Evolutionary conservation across 176 grass and related monocot species (phyloP), one percentile per base, ranked within the genome.

Genomic region (Bonia amplexicaulis): DNA sequence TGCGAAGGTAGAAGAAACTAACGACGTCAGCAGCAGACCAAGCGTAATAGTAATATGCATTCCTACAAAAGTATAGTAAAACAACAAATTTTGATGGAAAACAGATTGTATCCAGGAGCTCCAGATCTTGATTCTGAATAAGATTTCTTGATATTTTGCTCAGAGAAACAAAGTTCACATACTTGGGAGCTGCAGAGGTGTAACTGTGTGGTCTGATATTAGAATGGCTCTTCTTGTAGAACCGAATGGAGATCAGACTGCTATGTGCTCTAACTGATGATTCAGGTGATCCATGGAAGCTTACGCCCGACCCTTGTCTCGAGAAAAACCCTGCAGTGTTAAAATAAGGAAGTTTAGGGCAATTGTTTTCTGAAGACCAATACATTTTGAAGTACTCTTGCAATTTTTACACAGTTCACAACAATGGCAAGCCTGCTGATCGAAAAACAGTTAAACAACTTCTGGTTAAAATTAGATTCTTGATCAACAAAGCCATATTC

Each of bases 201-300:
- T 80, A 78, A 74, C 42, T 55, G 4, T 64, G 52, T 26, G 78
- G 81, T 74, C 88, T 80, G 66, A 79, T 58, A 59, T 47, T 89
- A 61, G 88, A 90, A 77, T 77, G 77, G 20, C 82, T 89, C 66
- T 91, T 91, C 82, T 92, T 92, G 59, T 95, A 87, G 80, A 93
- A 92, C 16, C 86, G 90, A 80, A 92, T 88, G 8, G 91, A 96
- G 76, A 97, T 89, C 66, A 95, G 77, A 51, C 90, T 85, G 82
- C 46, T 82, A 44, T 85, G 88, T 12, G 3, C 83, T 80, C 75
- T 81, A 29, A 94, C 45, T 0, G 90, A 91, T 0, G 93, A 94
- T 80, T 92, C 91, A 22, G 93, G 97, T 1, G 93, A 94, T 77
- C 93, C 96, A 67, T 94, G 97, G 84, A 91, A 96, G 62, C 81